Conservation (phyloP, 345 rosid species). For the Salix caprea region DNA sequence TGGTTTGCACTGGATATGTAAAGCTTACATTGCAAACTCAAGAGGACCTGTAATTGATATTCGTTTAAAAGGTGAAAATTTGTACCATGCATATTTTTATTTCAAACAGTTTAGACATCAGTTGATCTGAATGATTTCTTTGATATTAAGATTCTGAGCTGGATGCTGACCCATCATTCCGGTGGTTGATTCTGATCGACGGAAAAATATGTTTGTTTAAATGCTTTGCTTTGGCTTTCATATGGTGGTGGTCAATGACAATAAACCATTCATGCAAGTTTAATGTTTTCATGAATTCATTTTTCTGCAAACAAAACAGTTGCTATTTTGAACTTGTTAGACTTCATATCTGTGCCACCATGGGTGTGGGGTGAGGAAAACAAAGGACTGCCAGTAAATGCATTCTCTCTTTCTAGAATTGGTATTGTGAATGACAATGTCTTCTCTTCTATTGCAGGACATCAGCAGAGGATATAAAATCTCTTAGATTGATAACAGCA, state of each 20-base stretch:
- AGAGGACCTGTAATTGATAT: background rate
- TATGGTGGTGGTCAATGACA: background rate
- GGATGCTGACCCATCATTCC: background rate
- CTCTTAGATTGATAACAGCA: slow-evolving; percentile 75
- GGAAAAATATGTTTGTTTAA: background rate
- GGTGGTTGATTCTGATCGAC: background rate
- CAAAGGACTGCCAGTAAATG: background rate
- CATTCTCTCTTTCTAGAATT: background rate
- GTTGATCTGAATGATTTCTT: no score
- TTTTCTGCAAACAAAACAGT: background rate
- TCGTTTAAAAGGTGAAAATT: background rate
- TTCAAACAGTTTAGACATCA: background rate
- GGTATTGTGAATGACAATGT: slow-evolving; percentile 1
- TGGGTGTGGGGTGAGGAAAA: background rate
- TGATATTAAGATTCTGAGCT: background rate
- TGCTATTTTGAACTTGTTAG: background rate
- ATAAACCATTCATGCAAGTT: background rate
- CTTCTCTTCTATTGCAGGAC: slow-evolving; percentile 45
- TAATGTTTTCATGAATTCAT: background rate
- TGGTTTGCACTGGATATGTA: no score
- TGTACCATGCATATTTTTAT: background rate
- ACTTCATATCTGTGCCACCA: background rate
- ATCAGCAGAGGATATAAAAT: slow-evolving; percentile 59
- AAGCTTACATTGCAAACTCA: no score
- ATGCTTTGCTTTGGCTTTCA: background rate